phyloP scores from a whole-genome alignment of 306 rosid genomes.

The Acacia acuminata region DNA sequence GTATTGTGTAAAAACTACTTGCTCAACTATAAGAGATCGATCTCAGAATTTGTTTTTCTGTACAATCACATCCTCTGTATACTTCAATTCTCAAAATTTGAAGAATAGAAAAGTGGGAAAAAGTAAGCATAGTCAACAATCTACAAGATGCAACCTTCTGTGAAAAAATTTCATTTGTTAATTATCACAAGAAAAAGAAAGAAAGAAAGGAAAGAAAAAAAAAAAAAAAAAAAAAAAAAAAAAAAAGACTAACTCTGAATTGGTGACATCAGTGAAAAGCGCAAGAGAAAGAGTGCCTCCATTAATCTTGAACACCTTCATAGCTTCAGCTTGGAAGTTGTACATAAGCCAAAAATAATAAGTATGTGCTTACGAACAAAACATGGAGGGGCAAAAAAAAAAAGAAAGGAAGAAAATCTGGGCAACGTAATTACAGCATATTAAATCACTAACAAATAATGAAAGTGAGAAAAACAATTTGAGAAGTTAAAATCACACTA shows the following conservation, averaged over 20 bases:
- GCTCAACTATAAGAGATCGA: too few species aligned
- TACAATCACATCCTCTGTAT: neutral
- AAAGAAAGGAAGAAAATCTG: neutral
- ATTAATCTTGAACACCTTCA: constrained; percentile 65
- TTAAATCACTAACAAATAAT: neutral
- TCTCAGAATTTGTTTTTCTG: neutral
- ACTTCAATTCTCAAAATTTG: constrained; percentile 6
- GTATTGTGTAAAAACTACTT: neutral
- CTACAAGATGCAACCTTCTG: neutral
- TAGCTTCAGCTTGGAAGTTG: constrained; percentile 39
- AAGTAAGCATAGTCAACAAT: neutral
- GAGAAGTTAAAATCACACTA: neutral
- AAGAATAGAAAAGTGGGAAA: neutral
- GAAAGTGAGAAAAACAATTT: neutral
- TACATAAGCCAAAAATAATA: neutral
- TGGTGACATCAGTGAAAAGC: constrained; percentile 71
- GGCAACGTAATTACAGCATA: neutral
- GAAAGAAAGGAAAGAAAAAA: too few species aligned
- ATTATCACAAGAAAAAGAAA: neutral
- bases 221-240: too few species aligned
- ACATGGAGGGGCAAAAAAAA: neutral
- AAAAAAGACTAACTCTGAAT: too few species aligned
- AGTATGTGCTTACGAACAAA: neutral
- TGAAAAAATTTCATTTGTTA: neutral
- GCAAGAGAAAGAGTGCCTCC: constrained; percentile 62